phyloP scores from a whole-genome alignment of 2,329 filamentous ascomycete species.

The Cercospora brassicicola region DNA sequence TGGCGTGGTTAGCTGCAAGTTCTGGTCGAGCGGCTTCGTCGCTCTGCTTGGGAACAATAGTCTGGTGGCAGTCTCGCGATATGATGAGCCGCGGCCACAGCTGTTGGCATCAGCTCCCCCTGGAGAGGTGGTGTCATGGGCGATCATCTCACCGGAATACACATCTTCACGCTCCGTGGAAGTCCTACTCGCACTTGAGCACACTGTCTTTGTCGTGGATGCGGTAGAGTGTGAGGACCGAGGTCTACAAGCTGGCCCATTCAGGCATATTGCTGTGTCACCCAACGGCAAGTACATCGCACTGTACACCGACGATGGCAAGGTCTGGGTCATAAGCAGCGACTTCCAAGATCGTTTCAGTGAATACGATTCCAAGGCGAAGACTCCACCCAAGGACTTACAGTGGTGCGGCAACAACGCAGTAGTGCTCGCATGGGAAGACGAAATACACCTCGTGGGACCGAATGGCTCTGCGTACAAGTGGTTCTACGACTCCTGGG shows the following conservation, averaged over 20 bases:
- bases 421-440: constrained; percentile 92
- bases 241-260: constrained; percentile 86
- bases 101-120: constrained; percentile 73
- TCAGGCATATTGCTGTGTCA: constrained; percentile 85
- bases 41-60: constrained; percentile 86
- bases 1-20: constrained; percentile 83
- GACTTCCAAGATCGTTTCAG: constrained; percentile 92
- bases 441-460: constrained; percentile 92
- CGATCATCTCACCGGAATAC: constrained; percentile 80
- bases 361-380: constrained; percentile 85
- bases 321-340: constrained; percentile 87
- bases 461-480: constrained; percentile 72
- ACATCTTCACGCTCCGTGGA: constrained; percentile 92
- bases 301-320: constrained; percentile 81
- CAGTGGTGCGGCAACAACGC: constrained; percentile 97
- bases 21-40: constrained; percentile 91
- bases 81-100: constrained; percentile 86
- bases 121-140: constrained; percentile 82
- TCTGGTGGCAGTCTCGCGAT: constrained; percentile 81
- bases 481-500: constrained; percentile 77
- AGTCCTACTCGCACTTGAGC: constrained; percentile 78
- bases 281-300: constrained; percentile 87
- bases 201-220: constrained; percentile 84
- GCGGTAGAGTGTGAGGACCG: constrained; percentile 88
- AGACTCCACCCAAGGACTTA: constrained; percentile 80